Base-by-base conservation (phyloP, 108 stramenopile genomes). In the Nannochloropsis oceanica region DNA sequence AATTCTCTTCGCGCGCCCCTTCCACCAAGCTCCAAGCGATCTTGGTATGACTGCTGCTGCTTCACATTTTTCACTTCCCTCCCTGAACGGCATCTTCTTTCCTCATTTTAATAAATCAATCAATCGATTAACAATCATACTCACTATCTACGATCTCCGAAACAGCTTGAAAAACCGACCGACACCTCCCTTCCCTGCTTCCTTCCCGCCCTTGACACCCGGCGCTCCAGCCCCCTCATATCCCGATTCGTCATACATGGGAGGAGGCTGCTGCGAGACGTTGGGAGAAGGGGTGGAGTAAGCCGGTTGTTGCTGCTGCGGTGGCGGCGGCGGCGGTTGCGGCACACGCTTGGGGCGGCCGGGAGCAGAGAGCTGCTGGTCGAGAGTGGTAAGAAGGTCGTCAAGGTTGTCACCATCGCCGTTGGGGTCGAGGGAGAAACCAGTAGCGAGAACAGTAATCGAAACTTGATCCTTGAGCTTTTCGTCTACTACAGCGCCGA, bases 401-500 rank as follows among this genome's bases (percentile, higher is more conserved):
- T 81, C 80, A 25, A 25, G 80, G 80, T 81, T 25, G 26, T 25
- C 26, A 7, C 25, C 80, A 11, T 14, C 14, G 1, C 24, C 80
- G 80, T 81, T 25, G 80, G n/a, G 26, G 59, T 73, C 10, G 59
- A 73, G 59, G 59, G 59, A 73, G 87, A 91, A 92, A 25, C 92
- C 92, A 22, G 92, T 92, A 13, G 92, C 92, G 43, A 92, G 83
- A 25, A 92, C 88, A 42, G 92, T 92, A 42, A 92, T 89, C 8
- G 85, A 86, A 8, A 94, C 93, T 34, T 92, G 85, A 25, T 88
- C 34, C 42, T 80, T 79, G 79, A 85, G 27, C 42, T 82, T 86
- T 26, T 91, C 79, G 89, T 94, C 94, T 43, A 95, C 92, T 73
- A 94, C 89, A 20, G 95, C 94, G 18, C 94, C 94, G 89, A 95